Evolutionary conservation across 1,139 yeast species (phyloP), one percentile per base, ranked within the genome.

Genomic region (Suhomyces maxii): DNA sequence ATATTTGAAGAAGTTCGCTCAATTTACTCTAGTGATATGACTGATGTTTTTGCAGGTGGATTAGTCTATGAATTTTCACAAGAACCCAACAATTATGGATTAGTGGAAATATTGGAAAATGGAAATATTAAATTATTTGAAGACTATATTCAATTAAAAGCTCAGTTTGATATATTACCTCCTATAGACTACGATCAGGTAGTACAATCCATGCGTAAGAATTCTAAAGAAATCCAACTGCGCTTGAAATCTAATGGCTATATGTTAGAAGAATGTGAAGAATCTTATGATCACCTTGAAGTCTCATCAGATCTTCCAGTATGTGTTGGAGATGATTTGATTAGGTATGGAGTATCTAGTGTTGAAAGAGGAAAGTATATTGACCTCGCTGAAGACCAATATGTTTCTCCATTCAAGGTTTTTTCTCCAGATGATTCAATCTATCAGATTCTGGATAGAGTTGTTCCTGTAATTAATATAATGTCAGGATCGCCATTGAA

Each of bases 1-100:
- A 61, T 71, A 14, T 93, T 93, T 65, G 87, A 84, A 38, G 99
- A 93, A 64, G 83, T 91, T 31, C 74, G 71, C 13, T 69, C 91
- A 30, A 68, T 93, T 49, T 86, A 85, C 65, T 84, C 95, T 1
- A 64, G 67, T 23, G 81, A 85, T 52, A 89, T 93, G 97, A 71
- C 84, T 34, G 76, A 78, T 33, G 90, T 86, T 3, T 91, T 90
- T 65, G 83, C 93, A 49, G 99, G 99, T 8, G 99, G 99, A 0
- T 73, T 93, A 48, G 95, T 89, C 2, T 93, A 93, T 63, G 98
- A 93, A 64, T 93, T 79, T 66, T 81, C 95, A 2, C 93, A 90
- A 64, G 98, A 89, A 60, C 81, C 86, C 26, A 90, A 90, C 61
- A 82, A 87, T 60, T 93, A 93, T 66, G 99, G 99, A 0, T 73